These are phyloP conservation scores for Lavandula angustifolia DNA, from an alignment of 257 asterid genomes.

Conservation along the genomic window DNA sequence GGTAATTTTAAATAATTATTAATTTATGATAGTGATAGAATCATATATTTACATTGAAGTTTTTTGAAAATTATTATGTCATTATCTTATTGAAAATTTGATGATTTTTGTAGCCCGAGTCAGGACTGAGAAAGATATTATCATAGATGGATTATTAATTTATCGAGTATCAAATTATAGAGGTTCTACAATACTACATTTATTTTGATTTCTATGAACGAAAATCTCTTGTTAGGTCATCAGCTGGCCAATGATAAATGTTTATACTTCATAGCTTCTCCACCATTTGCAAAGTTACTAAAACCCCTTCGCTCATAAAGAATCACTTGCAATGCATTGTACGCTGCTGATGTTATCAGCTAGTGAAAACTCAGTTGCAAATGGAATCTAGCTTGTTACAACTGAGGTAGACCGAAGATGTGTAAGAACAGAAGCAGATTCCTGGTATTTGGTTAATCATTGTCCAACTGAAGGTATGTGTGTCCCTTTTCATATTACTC, in stretches of 20 bases:
- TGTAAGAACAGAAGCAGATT: constrained; percentile 11
- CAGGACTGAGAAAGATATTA: too few species aligned
- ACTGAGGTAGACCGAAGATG: not conserved
- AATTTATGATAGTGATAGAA: too few species aligned
- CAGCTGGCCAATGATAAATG: not conserved
- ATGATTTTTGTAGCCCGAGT: too few species aligned
- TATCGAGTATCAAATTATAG: too few species aligned
- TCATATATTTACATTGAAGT: too few species aligned
- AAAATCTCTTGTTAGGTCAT: not conserved
- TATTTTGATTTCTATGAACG: too few species aligned
- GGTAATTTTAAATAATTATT: too few species aligned
- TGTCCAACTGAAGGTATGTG: constrained; percentile 27
- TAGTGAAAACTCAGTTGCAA: constrained; percentile 8
- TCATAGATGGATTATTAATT: too few species aligned
- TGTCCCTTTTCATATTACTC: not conserved
- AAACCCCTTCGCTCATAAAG: not conserved
- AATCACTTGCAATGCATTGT: not conserved
- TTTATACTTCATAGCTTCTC: not conserved
- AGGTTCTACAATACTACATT: too few species aligned
- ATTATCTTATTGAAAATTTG: too few species aligned
- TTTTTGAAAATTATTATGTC: too few species aligned
- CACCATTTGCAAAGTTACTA: constrained; percentile 11
- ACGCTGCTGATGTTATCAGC: constrained; percentile 14
- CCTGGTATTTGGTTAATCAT: constrained; percentile 29
- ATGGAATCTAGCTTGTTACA: constrained; percentile 8